Percentiles rank a stretch among this genome's conserved stretches.
Conservation (phyloP, 2,329 filamentous ascomycete genomes). For the Arthrobotrys musiformis region DNA sequence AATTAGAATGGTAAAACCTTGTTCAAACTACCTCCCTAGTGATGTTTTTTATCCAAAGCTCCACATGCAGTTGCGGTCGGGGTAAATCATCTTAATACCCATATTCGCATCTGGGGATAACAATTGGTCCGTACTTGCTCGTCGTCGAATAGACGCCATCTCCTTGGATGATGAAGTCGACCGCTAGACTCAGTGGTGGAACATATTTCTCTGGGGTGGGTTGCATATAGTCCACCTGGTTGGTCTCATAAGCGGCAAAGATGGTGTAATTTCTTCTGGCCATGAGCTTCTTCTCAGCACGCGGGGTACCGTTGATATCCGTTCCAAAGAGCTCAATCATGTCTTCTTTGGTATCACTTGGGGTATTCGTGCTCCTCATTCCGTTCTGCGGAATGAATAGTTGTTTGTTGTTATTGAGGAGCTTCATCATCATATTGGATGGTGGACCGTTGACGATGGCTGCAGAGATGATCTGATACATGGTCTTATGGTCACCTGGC, state of each 20-base stretch:
- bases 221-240: conserved; percentile 65
- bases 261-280: conserved; percentile 90
- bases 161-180: conserved; percentile 96
- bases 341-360: conserved; percentile 95
- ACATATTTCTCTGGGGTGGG: conserved; percentile 61
- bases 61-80: not conserved
- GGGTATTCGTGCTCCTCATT: conserved; percentile 73
- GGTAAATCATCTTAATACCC: conserved; percentile 67
- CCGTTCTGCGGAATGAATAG: conserved; percentile 93
- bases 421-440: conserved; percentile 84
- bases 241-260: conserved; percentile 91
- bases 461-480: conserved; percentile 91
- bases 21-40: conserved; percentile 25
- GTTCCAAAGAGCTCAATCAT: conserved; percentile 99
- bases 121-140: conserved; percentile 96
- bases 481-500: conserved; percentile 67
- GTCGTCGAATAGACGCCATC: conserved; percentile 82
- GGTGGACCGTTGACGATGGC: conserved; percentile 91
- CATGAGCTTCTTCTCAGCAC: conserved; percentile 93
- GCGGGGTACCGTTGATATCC: conserved; percentile 82
- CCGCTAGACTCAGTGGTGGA: conserved; percentile 77
- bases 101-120: conserved; percentile 86
- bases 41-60: not conserved
- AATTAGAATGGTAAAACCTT: conserved; percentile 25
- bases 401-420: conserved; percentile 93